Base-by-base conservation (phyloP, 345 rosid species). In the Toxicodendron radicans region DNA sequence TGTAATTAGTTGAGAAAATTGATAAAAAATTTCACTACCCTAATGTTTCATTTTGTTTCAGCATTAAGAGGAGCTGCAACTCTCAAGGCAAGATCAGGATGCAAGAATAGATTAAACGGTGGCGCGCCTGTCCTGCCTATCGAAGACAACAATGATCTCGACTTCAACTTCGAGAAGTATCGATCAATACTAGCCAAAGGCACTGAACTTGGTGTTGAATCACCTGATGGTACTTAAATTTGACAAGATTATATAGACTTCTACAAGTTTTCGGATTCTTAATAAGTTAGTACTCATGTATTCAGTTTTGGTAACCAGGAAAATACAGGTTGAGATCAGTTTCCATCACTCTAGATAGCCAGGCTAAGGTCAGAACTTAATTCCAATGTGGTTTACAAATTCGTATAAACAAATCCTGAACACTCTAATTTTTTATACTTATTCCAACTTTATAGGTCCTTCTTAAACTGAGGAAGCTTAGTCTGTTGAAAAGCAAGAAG, bases 41-140 rank as follows among this genome's bases (percentile, higher is more conserved):
- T 14, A 21, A 0, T 21, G 32, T 73, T 63, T 41, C 3, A 3
- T 21, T 51, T 35, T 73, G 33, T 63, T 63, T 63, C 68, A 95
- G 99, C 98, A 4, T 68, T 93, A 61, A 90, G 76, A 87, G 98
- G 99, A 68, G 99, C 97, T 14, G 92, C 82, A 3, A 93, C 94
- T 2, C 85, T 95, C 4, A 87, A 91, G 79, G 94, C 97, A 70
- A 91, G 98, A 83, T 77, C 87, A 77, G 89, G 89, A 76, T 91
- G 88, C 85, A 90, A 83, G 73, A 91, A 83, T 77, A 81, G 76
- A 75, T 41, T 87, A 64, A 89, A 84, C 32, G 91, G 90, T 1
- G 82, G 79, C 46, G 83, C 83, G 0, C 92, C 93, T 0, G 80
- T 91, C 17, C 92, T 91, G 16, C 96, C 98, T 24, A 86, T 95